Conservation (phyloP, 2,329 filamentous ascomycete genomes). For the Amesomyces nigricolor region DNA sequence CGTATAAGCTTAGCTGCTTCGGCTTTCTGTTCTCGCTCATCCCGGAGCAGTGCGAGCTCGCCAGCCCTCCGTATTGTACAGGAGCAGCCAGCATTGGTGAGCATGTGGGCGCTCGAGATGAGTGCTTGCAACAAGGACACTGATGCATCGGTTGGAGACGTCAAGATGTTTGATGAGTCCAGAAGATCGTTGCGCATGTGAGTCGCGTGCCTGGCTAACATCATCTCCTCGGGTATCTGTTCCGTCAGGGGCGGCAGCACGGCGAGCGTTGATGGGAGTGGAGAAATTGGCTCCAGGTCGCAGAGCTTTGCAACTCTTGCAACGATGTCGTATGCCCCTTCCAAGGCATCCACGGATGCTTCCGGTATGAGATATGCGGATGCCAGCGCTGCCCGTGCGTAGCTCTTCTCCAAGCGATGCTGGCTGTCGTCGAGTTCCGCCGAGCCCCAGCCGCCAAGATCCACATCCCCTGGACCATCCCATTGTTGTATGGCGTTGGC, state of each 20-base stretch:
- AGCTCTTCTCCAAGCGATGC: constrained; percentile 55
- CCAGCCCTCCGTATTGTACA: constrained; percentile 50
- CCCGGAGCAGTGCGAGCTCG: constrained; percentile 59
- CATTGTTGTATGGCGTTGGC: constrained; percentile 61
- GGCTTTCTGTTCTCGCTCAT: constrained; percentile 58
- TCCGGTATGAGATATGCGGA: constrained; percentile 62
- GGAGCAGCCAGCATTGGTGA: constrained; percentile 45
- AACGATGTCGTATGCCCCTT: constrained; percentile 55
- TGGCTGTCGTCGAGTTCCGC: constrained; percentile 56
- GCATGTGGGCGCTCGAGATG: constrained; percentile 54
- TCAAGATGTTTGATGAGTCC: constrained; percentile 57
- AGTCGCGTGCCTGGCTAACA: constrained; percentile 38
- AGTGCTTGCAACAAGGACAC: constrained; percentile 58
- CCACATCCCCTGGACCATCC: constrained; percentile 66
- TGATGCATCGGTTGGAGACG: constrained; percentile 50
- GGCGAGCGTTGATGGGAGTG: constrained; percentile 44
- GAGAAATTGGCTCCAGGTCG: constrained; percentile 52
- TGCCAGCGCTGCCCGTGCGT: constrained; percentile 62
- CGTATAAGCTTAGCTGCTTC: constrained; percentile 56
- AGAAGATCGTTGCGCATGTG: constrained; percentile 51
- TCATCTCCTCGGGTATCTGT: constrained; percentile 30
- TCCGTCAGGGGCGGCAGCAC: constrained; percentile 39
- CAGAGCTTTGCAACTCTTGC: constrained; percentile 55
- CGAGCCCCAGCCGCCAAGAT: constrained; percentile 56
- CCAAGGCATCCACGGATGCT: constrained; percentile 51